Percentiles rank a stretch among this genome's conserved stretches.
Conservation (phyloP, 352 stramenopile genomes). For the Pythium brassicae region DNA sequence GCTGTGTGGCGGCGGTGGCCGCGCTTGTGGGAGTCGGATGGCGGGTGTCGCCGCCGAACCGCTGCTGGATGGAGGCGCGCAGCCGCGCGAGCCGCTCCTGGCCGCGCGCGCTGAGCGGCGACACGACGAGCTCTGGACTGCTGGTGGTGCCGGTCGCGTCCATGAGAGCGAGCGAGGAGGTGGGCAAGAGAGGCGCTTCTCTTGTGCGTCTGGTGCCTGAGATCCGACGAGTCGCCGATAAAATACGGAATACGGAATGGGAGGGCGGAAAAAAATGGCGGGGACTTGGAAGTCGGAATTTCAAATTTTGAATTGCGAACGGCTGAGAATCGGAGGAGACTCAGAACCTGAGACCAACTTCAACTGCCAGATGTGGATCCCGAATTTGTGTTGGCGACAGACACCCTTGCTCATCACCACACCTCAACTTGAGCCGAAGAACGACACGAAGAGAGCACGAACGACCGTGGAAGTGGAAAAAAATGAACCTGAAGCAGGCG, state of each 20-base stretch:
- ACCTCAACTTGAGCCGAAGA: too few relatives aligned
- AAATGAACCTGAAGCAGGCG: conserved; percentile 54
- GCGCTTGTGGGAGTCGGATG: not conserved
- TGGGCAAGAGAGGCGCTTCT: not conserved
- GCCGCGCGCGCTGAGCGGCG: conserved; percentile 38
- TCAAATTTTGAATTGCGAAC: too few relatives aligned
- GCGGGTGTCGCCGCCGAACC: conserved; percentile 22
- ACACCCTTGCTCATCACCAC: too few relatives aligned
- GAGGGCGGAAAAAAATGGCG: too few relatives aligned
- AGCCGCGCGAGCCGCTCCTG: conserved; percentile 30
- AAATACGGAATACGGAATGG: too few relatives aligned
- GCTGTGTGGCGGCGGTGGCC: not conserved
- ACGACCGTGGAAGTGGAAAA: not conserved
- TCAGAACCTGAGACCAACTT: too few relatives aligned
- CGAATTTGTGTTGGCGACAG: too few relatives aligned
- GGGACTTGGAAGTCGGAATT: too few relatives aligned
- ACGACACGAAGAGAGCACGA: too few relatives aligned
- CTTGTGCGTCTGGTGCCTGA: not conserved
- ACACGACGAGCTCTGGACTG: conserved; percentile 25
- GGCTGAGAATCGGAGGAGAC: too few relatives aligned
- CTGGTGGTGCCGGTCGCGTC: conserved; percentile 13
- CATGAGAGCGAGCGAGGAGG: not conserved
- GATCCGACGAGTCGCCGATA: too few relatives aligned
- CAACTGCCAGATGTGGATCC: too few relatives aligned
- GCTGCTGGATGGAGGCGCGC: conserved; percentile 41